A percentile compares a stretch with the other conserved stretches of the same genome.
Conservation (phyloP, 176 grass and related monocot species). For the Puya raimondii region DNA sequence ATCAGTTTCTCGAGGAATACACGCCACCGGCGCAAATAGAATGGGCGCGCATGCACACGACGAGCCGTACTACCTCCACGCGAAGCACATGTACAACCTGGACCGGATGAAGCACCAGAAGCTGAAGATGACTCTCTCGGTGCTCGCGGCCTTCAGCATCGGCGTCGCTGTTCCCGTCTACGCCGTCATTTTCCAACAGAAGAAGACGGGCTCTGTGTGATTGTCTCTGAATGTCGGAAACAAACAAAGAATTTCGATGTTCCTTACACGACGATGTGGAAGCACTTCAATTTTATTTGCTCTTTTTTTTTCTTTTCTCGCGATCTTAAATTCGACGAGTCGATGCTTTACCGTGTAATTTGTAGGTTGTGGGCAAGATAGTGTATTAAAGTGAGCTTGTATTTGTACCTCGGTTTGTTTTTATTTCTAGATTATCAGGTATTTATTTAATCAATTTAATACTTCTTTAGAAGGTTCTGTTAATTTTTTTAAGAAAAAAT, state of each 20-base stretch:
- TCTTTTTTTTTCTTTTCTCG: too few species aligned
- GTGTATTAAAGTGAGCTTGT: too few species aligned
- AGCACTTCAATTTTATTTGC: too few species aligned
- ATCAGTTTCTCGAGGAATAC: conserved; percentile 55
- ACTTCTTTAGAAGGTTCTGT: too few species aligned
- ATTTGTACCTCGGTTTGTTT: too few species aligned
- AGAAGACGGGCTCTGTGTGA: conserved; percentile 68
- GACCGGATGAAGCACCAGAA: conserved; percentile 73
- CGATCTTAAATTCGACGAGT: too few species aligned
- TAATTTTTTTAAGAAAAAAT: too few species aligned
- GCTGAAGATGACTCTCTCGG: conserved; percentile 41
- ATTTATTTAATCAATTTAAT: too few species aligned
- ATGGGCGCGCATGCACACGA: conserved; percentile 61
- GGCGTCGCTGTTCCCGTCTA: conserved; percentile 55
- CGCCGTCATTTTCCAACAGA: conserved; percentile 67
- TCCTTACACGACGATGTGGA: not conserved
- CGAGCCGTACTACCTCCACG: conserved; percentile 66
- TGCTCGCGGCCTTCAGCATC: conserved; percentile 38
- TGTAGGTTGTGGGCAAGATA: too few species aligned
- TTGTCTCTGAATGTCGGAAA: not conserved
- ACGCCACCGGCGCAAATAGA: conserved; percentile 69
- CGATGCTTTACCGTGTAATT: too few species aligned
- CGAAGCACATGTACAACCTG: conserved; percentile 99
- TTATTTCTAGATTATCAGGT: too few species aligned
- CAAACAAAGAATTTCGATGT: conserved; percentile 6